These are phyloP conservation scores for Selaginella moellendorffii DNA, from an alignment of 75 land plant species.

Conservation along the genomic window DNA sequence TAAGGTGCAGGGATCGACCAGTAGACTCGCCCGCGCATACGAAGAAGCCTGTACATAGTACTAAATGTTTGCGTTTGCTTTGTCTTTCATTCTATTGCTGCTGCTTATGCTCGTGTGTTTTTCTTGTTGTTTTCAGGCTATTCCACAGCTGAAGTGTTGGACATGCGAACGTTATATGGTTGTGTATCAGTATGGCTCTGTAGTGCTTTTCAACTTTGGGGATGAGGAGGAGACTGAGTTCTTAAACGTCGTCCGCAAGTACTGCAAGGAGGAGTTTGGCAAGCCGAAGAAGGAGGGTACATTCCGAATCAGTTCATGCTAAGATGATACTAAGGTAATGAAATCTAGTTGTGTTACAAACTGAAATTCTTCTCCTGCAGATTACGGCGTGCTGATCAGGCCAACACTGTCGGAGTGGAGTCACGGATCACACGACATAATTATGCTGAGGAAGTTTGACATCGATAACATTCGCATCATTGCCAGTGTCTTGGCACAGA, in stretches of 20 bases:
- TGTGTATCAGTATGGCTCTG: conserved; percentile 69
- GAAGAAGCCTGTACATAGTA: not conserved
- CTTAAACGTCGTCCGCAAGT: conserved; percentile 41
- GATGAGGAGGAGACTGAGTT: conserved; percentile 49
- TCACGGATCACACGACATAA: conserved; percentile 62
- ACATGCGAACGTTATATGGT: conserved; percentile 42
- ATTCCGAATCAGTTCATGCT: no score
- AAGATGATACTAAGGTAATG: no score
- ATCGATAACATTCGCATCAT: conserved; percentile 70
- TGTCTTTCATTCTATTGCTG: no score
- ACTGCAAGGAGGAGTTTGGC: conserved; percentile 47
- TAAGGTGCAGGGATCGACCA: conserved; percentile 23
- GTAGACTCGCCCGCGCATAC: conserved; percentile 26
- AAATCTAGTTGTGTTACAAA: no score
- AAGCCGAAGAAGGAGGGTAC: conserved; percentile 68
- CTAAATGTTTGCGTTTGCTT: no score
- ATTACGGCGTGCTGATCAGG: conserved; percentile 72
- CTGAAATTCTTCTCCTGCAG: not conserved
- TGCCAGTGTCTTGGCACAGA: conserved; percentile 71
- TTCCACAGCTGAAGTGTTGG: conserved; percentile 6
- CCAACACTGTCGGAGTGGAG: conserved; percentile 54
- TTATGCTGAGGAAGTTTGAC: conserved; percentile 56
- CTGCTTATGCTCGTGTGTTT: no score
- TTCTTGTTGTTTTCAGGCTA: not conserved
- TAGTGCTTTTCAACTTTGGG: conserved; percentile 56